Percentiles rank a stretch among this genome's conserved stretches.
phyloP scores from a whole-genome alignment of 106 monocot genomes.

The Dactylorhiza incarnata region DNA sequence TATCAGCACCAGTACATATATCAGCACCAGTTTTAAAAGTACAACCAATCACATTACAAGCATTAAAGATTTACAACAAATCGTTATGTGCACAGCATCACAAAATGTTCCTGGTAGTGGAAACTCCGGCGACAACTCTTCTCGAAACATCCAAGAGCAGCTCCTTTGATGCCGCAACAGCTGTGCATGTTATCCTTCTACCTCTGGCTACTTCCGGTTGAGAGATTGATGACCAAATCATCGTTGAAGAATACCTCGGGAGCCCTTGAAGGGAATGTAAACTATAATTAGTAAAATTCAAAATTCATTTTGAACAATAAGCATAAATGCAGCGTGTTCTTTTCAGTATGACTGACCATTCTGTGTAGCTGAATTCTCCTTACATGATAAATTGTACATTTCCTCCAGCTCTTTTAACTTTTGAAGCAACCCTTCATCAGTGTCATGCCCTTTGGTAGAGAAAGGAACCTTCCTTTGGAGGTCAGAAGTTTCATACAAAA shows the following conservation, averaged over 20 bases:
- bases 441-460: constrained; percentile 19
- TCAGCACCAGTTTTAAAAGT: too few relatives aligned
- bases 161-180: constrained; percentile 83
- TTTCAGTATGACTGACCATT: constrained; percentile 46
- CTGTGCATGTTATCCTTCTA: constrained; percentile 80
- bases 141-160: constrained; percentile 90
- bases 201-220: constrained; percentile 74
- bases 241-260: constrained; percentile 93
- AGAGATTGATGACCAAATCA: constrained; percentile 65
- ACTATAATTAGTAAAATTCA: not conserved
- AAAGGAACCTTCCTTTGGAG: constrained; percentile 12
- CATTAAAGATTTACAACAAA: too few relatives aligned
- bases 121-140: constrained; percentile 87
- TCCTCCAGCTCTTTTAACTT: constrained; percentile 63
- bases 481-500: constrained; percentile 10
- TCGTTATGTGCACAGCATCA: constrained; percentile 95
- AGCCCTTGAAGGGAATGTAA: constrained; percentile 49
- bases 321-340: not conserved
- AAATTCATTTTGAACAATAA: not conserved
- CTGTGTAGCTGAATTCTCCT: constrained; percentile 57
- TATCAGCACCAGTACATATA: too few relatives aligned
- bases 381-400: constrained; percentile 18
- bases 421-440: constrained; percentile 41
- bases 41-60: too few relatives aligned
- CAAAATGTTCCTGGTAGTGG: constrained; percentile 95